A percentile compares a stretch with the other conserved stretches of the same genome.
Evolutionary conservation across 2,329 filamentous ascomycete species (phyloP).

Genomic region (Botrytis squamosa): DNA sequence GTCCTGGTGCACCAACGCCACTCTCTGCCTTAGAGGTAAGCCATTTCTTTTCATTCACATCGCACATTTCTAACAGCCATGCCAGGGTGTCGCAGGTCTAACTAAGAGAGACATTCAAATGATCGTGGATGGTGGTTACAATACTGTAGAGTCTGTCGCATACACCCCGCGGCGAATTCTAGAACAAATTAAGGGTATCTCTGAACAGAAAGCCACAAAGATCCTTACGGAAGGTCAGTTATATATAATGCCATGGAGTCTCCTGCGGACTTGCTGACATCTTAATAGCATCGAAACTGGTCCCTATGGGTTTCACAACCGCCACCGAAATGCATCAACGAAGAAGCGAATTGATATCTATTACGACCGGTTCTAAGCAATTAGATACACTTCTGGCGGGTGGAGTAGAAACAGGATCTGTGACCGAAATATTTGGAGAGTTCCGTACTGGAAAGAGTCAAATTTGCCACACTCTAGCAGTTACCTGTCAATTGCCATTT

Average conservation of each 20-base stretch:
- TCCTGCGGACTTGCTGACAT: constrained; percentile 13
- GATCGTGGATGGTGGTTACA: constrained; percentile 85
- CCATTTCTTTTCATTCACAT: background rate
- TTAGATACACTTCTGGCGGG: constrained; percentile 92
- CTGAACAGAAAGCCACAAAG: constrained; percentile 92
- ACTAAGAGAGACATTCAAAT: constrained; percentile 96
- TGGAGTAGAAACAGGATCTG: constrained; percentile 93
- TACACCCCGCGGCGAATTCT: constrained; percentile 82
- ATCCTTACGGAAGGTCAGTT: constrained; percentile 77
- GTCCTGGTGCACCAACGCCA: constrained; percentile 91
- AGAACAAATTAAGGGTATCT: constrained; percentile 97
- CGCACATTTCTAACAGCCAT: background rate
- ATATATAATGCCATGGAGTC: background rate
- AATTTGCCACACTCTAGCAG: constrained; percentile 96
- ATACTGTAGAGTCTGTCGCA: constrained; percentile 93
- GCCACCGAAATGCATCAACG: constrained; percentile 98
- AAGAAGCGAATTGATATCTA: constrained; percentile 94
- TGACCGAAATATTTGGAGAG: constrained; percentile 97
- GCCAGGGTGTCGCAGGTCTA: constrained; percentile 80
- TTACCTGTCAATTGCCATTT: constrained; percentile 95
- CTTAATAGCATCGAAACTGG: constrained; percentile 78
- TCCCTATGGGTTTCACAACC: constrained; percentile 98
- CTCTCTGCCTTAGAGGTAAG: constrained; percentile 79
- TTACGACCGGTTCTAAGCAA: constrained; percentile 97
- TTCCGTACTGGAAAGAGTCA: constrained; percentile 98